These are phyloP conservation scores for Linaria vulgaris DNA, from an alignment of 257 asterid genomes.

Conservation along the genomic window DNA sequence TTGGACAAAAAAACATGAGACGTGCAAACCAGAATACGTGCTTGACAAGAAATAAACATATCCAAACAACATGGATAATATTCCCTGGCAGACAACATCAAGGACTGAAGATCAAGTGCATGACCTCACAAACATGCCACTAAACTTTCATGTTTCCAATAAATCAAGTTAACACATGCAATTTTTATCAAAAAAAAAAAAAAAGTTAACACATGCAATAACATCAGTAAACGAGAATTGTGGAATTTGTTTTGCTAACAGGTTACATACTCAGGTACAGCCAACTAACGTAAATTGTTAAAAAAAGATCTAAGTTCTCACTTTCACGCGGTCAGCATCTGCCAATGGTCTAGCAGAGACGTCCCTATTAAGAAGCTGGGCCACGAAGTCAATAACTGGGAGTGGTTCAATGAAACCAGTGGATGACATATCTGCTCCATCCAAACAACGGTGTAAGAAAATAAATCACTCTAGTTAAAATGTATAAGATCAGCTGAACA, in stretches of 20 bases:
- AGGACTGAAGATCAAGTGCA: not conserved
- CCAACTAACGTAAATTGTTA: too few species aligned
- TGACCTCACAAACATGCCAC: conserved; percentile 3
- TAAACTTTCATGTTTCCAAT: not conserved
- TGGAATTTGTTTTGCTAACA: too few species aligned
- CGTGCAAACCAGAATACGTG: not conserved
- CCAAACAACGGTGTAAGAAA: conserved; percentile 5
- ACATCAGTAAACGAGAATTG: not conserved
- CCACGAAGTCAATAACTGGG: conserved; percentile 79
- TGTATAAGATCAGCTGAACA: not conserved
- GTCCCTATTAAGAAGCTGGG: conserved; percentile 82
- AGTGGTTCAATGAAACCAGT: conserved; percentile 97
- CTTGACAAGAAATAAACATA: not conserved
- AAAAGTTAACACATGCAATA: not conserved
- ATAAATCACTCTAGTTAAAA: not conserved
- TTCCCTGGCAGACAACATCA: conserved; percentile 1
- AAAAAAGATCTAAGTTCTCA: conserved; percentile 23
- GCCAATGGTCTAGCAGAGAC: conserved; percentile 71
- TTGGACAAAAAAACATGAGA: conserved; percentile 9
- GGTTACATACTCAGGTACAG: too few species aligned
- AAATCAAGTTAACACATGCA: not conserved
- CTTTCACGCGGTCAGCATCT: conserved; percentile 98
- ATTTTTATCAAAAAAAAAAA: too few species aligned
- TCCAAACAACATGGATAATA: not conserved
- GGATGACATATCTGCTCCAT: conserved; percentile 85